Conservation (phyloP, 805 yeast species). For the Metschnikowia sp. region DNA sequence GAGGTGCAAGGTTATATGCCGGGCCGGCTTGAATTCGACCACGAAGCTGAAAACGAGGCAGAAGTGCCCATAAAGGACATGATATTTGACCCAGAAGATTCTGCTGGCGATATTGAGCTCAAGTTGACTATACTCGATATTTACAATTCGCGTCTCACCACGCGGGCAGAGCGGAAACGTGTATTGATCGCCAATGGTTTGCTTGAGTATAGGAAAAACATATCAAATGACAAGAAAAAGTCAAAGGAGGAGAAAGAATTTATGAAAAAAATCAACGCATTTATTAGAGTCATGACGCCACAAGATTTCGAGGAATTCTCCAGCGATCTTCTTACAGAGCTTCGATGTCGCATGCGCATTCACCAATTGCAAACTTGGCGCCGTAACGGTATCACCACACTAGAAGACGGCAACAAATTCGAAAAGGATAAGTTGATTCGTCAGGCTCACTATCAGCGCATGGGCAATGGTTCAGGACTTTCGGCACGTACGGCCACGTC, state of each 20-base stretch:
- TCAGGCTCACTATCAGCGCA: conserved; percentile 57
- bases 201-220: conserved; percentile 80
- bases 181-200: conserved; percentile 70
- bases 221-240: conserved; percentile 78
- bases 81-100: conserved; percentile 93
- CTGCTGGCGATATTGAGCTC: conserved; percentile 81
- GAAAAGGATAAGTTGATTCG: conserved; percentile 84
- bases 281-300: conserved; percentile 74
- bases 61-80: conserved; percentile 92
- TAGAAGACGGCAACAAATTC: conserved; percentile 79
- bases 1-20: conserved; percentile 99
- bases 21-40: conserved; percentile 94
- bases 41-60: conserved; percentile 95
- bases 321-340: conserved; percentile 71
- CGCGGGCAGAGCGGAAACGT: conserved; percentile 91
- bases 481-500: conserved; percentile 15
- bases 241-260: conserved; percentile 88
- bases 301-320: conserved; percentile 76
- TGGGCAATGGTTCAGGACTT: conserved; percentile 37
- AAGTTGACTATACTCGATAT: conserved; percentile 85
- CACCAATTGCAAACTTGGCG: conserved; percentile 94
- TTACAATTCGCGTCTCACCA: conserved; percentile 82
- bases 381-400: conserved; percentile 76
- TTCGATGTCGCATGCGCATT: conserved; percentile 74
- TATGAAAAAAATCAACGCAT: conserved; percentile 71